These are phyloP conservation scores for Chamaecrista fasciculata DNA, from an alignment of 306 rosid species.

Conservation along the genomic window DNA sequence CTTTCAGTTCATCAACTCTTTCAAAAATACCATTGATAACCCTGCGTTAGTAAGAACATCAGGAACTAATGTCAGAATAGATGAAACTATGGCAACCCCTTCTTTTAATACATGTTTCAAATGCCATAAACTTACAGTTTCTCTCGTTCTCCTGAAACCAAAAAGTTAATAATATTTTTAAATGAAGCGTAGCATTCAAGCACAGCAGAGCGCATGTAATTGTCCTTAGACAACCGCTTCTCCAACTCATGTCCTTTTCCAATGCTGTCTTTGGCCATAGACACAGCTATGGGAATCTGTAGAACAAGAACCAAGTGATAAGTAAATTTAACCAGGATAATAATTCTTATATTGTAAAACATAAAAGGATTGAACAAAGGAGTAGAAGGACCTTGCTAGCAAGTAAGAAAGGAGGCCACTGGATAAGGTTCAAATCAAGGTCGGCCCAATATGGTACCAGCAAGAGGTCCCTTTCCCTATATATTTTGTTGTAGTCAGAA, in stretches of 20 bases:
- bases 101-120: slow-evolving; percentile 18
- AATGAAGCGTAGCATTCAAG: slow-evolving; percentile 80
- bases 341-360: slow-evolving; percentile 15
- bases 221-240: slow-evolving; percentile 66
- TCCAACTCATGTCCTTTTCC: slow-evolving; percentile 71
- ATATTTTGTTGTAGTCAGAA: slow-evolving; percentile 28
- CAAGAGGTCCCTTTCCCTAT: slow-evolving; percentile 90
- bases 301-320: slow-evolving; percentile 16
- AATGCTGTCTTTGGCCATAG: slow-evolving; percentile 88
- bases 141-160: slow-evolving; percentile 77
- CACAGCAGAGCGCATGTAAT: slow-evolving; percentile 81
- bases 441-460: slow-evolving; percentile 91
- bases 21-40: slow-evolving; percentile 59
- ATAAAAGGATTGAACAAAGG: slow-evolving; percentile 19
- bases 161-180: slow-evolving; percentile 56
- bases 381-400: slow-evolving; percentile 79
- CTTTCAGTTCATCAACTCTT: slow-evolving; percentile 58
- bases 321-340: slow-evolving; percentile 24
- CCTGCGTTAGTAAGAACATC: slow-evolving; percentile 50
- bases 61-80: slow-evolving; percentile 23
- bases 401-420: slow-evolving; percentile 99
- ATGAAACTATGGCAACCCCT: slow-evolving; percentile 13
- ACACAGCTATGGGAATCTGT: slow-evolving; percentile 92
- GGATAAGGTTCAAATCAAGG: slow-evolving; percentile 65
- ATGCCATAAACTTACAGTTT: slow-evolving; percentile 49